phyloP scores from a whole-genome alignment of 306 rosid species.

The Fragaria ananassa region DNA sequence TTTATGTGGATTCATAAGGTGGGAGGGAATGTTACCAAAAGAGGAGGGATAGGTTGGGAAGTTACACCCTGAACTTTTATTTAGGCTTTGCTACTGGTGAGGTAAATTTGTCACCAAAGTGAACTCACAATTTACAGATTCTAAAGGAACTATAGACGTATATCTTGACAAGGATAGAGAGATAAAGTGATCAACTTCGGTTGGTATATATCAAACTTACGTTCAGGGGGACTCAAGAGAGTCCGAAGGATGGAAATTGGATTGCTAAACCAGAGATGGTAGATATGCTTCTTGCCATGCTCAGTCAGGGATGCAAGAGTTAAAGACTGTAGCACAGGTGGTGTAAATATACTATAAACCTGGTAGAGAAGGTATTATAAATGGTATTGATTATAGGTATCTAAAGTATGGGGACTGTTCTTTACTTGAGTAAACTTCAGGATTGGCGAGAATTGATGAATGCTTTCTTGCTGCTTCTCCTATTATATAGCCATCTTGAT shows the following conservation, averaged over 20 bases:
- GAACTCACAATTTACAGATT: background rate
- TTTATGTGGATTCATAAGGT: background rate
- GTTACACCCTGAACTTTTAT: background rate
- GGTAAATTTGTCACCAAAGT: background rate
- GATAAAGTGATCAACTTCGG: background rate
- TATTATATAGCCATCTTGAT: too few species aligned
- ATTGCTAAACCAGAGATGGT: background rate
- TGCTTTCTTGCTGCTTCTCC: too few species aligned
- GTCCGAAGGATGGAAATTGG: background rate
- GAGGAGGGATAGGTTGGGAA: background rate
- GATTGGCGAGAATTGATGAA: too few species aligned
- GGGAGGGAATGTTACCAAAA: background rate
- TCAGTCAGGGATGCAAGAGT: background rate
- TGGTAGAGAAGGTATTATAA: background rate
- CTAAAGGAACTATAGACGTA: background rate
- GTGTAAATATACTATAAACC: background rate
- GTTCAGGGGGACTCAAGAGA: background rate
- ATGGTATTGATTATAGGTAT: background rate
- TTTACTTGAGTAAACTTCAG: background rate
- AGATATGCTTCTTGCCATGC: background rate
- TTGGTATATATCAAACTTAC: background rate
- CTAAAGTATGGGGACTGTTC: background rate
- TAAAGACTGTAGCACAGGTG: background rate
- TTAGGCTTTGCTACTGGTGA: background rate
- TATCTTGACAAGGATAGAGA: background rate